Evolutionary conservation across 2,329 filamentous ascomycete species (phyloP), one percentile per base, ranked within the genome.

Genomic region (Xylaria sp.): DNA sequence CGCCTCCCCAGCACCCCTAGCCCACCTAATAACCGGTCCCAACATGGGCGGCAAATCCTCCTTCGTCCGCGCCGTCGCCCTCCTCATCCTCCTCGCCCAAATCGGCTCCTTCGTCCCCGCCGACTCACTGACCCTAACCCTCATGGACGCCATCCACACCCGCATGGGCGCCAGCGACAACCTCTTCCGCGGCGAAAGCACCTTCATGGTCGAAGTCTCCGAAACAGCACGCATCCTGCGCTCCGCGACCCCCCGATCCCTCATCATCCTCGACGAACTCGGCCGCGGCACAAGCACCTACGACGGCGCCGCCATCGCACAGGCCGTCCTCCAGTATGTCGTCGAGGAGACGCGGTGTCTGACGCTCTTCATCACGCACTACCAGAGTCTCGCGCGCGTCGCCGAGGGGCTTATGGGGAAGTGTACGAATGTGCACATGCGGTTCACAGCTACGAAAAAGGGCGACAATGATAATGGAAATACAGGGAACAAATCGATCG

Each of bases 21-120:
- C 91, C 2, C 84, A 97, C 66, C 87, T 97, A 58, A 88, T 99
- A 68, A 99, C 94, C 0, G 94, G 94, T 0, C 94, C 94, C 35
- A 99, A 99, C 77, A 99, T 99, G 94, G 94, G 94, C 69, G 94
- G 94, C 59, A 99, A 99, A 72, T 96, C 91, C n/a, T 94, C 89
- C 59, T 99, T 96, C 73, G 93, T 99, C 19, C 91, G 94, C 56
- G 90, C 92, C 66, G 86, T 96, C 50, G 93, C 94, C 8, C 84
- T 99, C 5, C 91, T 97, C 63, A 84, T 89, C 52, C 92, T 99
- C 69, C 92, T 99, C 78, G 92, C 91, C 6, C 94, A 99, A 72
- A 89, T 97, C 64, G 94, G 94, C 54, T 95, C 90, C 44, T 99
- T 92, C 73, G 92, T 99, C 0, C 94, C 94, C 1, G 93, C 93